A percentile compares a stretch with the other conserved stretches of the same genome.
Evolutionary conservation across 1,139 yeast genomes (phyloP).

Genomic region (Geotrichum aggregatum): DNA sequence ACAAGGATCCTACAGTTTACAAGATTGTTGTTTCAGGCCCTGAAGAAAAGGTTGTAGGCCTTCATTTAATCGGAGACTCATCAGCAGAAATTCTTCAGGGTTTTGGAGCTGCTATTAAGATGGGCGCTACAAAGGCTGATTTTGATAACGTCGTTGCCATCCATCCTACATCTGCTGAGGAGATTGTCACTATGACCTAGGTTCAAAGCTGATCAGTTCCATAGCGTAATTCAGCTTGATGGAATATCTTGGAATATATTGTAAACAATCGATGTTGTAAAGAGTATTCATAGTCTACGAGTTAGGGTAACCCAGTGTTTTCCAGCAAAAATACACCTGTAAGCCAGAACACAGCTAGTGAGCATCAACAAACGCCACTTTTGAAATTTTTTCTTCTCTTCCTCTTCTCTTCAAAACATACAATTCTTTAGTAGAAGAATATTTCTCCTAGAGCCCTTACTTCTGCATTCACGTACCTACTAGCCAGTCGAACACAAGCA

Average conservation of each 20-base stretch:
- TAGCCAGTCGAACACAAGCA: neutral
- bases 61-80: slow-evolving; percentile 86
- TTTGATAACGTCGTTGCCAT: slow-evolving; percentile 95
- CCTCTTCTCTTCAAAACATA: neutral
- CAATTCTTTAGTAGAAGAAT: neutral
- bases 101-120: slow-evolving; percentile 90
- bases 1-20: slow-evolving; percentile 84
- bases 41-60: slow-evolving; percentile 90
- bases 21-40: slow-evolving; percentile 73
- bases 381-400: slow-evolving; percentile 11
- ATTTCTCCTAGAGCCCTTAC: no score
- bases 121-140: slow-evolving; percentile 93
- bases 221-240: no score
- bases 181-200: slow-evolving; percentile 79
- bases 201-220: no score
- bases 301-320: slow-evolving; percentile 8
- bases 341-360: neutral
- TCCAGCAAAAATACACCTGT: neutral
- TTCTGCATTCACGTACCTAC: neutral
- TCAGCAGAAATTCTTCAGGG: slow-evolving; percentile 95
- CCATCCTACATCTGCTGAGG: slow-evolving; percentile 98
- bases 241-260: no score
- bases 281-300: neutral
- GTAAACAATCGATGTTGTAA: no score
- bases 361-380: slow-evolving; percentile 12